Evolutionary conservation across 192 early-diverging fungal genomes (phyloP), one percentile per base, ranked within the genome.

Genomic region (Obelidium mucronatum): DNA sequence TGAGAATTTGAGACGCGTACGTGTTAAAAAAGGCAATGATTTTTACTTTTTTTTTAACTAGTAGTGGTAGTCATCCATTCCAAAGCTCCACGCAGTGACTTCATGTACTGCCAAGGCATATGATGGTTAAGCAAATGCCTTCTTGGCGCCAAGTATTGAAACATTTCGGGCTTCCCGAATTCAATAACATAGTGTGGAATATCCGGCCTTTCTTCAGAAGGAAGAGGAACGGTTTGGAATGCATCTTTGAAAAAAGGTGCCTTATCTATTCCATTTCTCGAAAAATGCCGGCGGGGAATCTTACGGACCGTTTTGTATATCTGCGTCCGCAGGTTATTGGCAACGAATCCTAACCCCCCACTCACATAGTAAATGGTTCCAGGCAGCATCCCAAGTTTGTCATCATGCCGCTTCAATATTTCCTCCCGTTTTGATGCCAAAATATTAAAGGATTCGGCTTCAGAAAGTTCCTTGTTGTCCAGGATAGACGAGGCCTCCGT

Each of bases 171-270:
- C 44, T 44, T 6, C 51, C 61, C 66, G 11, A 44, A 2, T 55
- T 78, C 77, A 51, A 78, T 54, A 11, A 78, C 77, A 53, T 78
- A 78, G 37, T 78, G 77, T 8, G 77, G 77, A 6, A 71, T 28
- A 19, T 78, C 77, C 1, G 77, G 77, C 15, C 52, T 39, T 53
- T 78, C 77, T 13, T 35, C 26, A 5, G 30, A 58, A 13, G 77
- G 77, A 15, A 78, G 61, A 15, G 56, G 40, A 19, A 78, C 51
- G 24, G 77, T 73, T 24, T 66, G 31, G 34, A 28, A 73, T 2
- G 69, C 77, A 28, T 28, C 51, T 28, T 44, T 36, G 48, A 78
- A 78, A 22, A 78, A 24, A 22, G 44, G 22, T 3, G 35, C 39
- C 19, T 33, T 13, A 17, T 63, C 33, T 24, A 76, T 64, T 15